Evolutionary conservation across 345 rosid species (phyloP).

Genomic region (Punica granatum): DNA sequence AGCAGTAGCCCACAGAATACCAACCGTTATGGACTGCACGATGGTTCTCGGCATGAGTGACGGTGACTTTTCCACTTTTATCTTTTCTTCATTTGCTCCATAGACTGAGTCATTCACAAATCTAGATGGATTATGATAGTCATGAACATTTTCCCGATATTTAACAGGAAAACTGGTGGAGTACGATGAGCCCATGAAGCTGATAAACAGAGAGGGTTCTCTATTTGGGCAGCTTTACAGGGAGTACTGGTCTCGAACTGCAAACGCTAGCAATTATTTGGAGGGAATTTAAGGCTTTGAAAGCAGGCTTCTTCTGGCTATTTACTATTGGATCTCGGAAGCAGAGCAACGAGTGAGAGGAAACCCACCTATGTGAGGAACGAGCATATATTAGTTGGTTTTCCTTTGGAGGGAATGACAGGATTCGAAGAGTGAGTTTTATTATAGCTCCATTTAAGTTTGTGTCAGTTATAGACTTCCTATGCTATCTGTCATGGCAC

Average conservation of each 20-base stretch:
- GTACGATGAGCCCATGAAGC: constrained; percentile 16
- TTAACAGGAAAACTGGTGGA: constrained; percentile 16
- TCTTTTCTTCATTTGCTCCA: background rate
- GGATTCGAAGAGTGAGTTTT: no score
- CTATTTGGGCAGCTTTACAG: constrained; percentile 22
- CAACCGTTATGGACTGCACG: constrained; percentile 57
- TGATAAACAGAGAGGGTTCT: constrained; percentile 15
- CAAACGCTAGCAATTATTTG: constrained; percentile 5
- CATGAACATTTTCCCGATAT: background rate
- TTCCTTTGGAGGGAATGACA: no score
- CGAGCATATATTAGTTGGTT: no score
- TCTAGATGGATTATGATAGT: background rate
- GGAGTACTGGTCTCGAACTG: constrained; percentile 22
- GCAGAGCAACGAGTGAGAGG: no score
- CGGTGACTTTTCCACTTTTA: background rate
- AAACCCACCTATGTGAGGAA: no score
- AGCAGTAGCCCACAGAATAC: constrained; percentile 58
- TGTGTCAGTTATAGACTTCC: no score
- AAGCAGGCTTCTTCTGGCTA: no score
- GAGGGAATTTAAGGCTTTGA: background rate
- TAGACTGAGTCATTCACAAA: background rate
- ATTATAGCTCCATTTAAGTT: no score
- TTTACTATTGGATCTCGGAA: no score
- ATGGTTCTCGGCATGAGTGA: constrained; percentile 55
- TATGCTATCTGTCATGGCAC: no score